Percentiles rank a stretch among this genome's conserved stretches.
These are phyloP conservation scores for Zarea fungicola DNA, from an alignment of 2,329 filamentous ascomycete species.

Conservation along the genomic window DNA sequence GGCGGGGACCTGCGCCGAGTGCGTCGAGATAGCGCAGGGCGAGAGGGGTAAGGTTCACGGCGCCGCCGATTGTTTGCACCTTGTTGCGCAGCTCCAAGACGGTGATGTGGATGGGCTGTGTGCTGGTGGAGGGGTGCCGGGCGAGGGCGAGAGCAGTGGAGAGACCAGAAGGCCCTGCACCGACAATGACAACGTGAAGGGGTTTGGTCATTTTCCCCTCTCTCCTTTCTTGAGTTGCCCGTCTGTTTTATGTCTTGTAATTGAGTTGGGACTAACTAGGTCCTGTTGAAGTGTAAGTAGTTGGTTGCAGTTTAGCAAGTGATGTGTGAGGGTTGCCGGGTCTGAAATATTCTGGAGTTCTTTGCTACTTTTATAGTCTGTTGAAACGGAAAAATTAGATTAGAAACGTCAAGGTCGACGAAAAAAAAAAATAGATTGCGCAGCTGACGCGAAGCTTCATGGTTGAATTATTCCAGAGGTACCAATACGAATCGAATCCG, in stretches of 20 bases:
- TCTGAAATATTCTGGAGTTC: too few relatives aligned
- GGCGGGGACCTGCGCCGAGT: conserved; percentile 28
- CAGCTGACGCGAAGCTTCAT: too few relatives aligned
- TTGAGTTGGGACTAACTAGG: too few relatives aligned
- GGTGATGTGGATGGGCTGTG: conserved; percentile 34
- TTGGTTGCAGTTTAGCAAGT: too few relatives aligned
- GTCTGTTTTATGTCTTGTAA: background rate
- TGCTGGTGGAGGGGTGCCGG: conserved; percentile 31
- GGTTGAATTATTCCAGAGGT: too few relatives aligned
- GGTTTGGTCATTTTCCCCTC: background rate
- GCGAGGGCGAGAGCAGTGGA: conserved; percentile 43
- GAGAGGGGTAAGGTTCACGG: conserved; percentile 43
- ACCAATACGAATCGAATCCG: conserved; percentile 6
- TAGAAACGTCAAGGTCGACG: too few relatives aligned
- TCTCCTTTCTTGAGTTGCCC: too few relatives aligned
- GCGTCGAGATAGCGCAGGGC: conserved; percentile 38
- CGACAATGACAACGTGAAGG: conserved; percentile 36
- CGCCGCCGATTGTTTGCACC: conserved; percentile 39
- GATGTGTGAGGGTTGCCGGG: too few relatives aligned
- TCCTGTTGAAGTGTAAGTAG: too few relatives aligned
- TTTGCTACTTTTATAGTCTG: too few relatives aligned
- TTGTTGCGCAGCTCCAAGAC: conserved; percentile 43
- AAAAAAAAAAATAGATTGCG: too few relatives aligned
- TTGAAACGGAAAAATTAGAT: too few relatives aligned
- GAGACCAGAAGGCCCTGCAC: conserved; percentile 47